Evolutionary conservation across 495 filamentous ascomycete genomes (phyloP).

Genomic region (Mytilinidion resinicola): DNA sequence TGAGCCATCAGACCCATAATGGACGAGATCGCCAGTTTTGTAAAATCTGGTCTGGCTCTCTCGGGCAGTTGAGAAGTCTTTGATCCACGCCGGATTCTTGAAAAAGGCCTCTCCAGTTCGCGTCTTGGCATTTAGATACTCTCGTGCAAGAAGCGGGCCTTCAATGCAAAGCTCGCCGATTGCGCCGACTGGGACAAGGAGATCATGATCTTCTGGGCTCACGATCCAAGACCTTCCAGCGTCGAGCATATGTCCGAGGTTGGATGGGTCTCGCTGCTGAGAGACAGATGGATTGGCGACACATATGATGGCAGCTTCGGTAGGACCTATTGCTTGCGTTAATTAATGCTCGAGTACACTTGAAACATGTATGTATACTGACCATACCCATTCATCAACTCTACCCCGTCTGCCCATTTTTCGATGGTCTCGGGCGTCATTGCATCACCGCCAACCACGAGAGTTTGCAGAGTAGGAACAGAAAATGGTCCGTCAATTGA

Average conservation of each 20-base stretch:
- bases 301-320: slow-evolving; percentile 30
- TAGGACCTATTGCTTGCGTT: no score
- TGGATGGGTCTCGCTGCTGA: slow-evolving; percentile 22
- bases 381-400: slow-evolving; percentile 48
- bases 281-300: slow-evolving; percentile 18
- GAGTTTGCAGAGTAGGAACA: slow-evolving; percentile 37
- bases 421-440: slow-evolving; percentile 38
- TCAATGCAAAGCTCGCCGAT: slow-evolving; percentile 52
- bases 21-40: slow-evolving; percentile 45
- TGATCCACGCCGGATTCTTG: slow-evolving; percentile 41
- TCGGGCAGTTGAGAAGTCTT: slow-evolving; percentile 7
- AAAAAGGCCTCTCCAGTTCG: slow-evolving; percentile 46
- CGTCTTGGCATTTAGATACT: slow-evolving; percentile 45
- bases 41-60: slow-evolving; percentile 37
- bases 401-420: slow-evolving; percentile 35
- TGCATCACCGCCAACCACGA: slow-evolving; percentile 40
- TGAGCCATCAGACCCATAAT: slow-evolving; percentile 31
- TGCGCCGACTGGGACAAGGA: slow-evolving; percentile 45
- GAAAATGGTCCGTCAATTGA: slow-evolving; percentile 25
- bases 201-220: slow-evolving; percentile 42
- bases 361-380: slow-evolving; percentile 48
- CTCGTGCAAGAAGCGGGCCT: slow-evolving; percentile 47
- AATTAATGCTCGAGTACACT: no score
- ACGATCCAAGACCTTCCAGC: slow-evolving; percentile 42
- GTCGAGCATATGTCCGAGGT: slow-evolving; percentile 30